Evolutionary conservation across 139 green algal species (phyloP), one percentile per base, ranked within the genome.

Genomic region (Pseudopediastrum boryanum): DNA sequence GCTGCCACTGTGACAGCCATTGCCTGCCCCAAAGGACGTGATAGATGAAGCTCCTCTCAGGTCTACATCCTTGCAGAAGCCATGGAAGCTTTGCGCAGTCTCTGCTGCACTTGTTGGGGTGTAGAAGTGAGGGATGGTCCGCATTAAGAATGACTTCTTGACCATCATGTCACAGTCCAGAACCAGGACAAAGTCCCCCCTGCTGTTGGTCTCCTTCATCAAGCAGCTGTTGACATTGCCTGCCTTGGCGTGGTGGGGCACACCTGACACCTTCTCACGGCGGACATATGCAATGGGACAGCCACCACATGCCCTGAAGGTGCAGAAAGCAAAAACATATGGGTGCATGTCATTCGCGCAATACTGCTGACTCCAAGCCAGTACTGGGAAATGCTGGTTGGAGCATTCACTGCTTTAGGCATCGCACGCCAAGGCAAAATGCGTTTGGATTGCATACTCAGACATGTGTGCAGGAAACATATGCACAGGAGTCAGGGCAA

Each of bases 141-240:
- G 48, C 48, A 58, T 58, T 19, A 58, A 19, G 48, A 58, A 58
- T 19, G 16, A 16, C 16, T 16, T 16, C 16, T 58, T 16, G 16
- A 58, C 48, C 16, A 58, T 58, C 48, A 58, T 58, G 48, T 58
- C 69, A 23, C 69, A 77, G 48, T 77, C 69, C 29, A 77, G 69
- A 48, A 77, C 69, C 31, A 77, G 23, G 21, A 77, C 43, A 21
- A 77, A 77, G 9, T 33, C 13, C 2, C 50, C 50, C 9, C 2
- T 48, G 50, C 69, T 50, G 2, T 21, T 25, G 2, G 25, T 33
- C 69, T 77, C 69, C 50, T 77, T 77, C 21, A 77, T 31, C 69
- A 77, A 35, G 0, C 48, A 48, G 2, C 69, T 77, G 69, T 77
- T 77, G 69, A 77, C 64, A 50, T 77, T 77, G 46, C 69, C 50